Conservation (phyloP, 371 early-diverging fungal genomes). For the Nosema muscidifuracis region DNA sequence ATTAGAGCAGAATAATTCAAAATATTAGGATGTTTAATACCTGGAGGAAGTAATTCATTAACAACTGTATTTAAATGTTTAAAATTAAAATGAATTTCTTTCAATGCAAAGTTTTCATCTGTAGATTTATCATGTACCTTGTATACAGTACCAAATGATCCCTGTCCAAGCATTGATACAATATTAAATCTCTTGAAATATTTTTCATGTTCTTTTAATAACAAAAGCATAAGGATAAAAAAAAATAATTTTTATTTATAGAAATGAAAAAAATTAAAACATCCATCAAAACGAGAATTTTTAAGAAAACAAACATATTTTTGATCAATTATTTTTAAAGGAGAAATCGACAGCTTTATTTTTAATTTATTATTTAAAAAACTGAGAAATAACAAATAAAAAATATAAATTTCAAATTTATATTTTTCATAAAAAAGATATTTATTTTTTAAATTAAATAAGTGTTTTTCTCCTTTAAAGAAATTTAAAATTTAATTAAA, state of each 20-base stretch:
- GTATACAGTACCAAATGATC: conserved; percentile 16
- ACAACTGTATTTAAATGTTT: background rate
- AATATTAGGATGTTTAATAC: background rate
- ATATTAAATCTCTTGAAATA: conserved; percentile 7
- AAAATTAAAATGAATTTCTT: background rate
- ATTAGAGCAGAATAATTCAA: background rate
- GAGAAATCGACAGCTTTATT: no score
- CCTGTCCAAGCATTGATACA: background rate
- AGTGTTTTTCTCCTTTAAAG: no score
- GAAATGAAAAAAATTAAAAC: background rate
- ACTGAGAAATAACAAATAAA: no score
- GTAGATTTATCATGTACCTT: background rate
- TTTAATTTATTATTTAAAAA: no score
- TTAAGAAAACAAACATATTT: no score
- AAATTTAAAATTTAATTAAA: no score
- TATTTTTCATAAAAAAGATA: no score
- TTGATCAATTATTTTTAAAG: no score
- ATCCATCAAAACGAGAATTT: no score
- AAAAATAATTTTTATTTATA: background rate
- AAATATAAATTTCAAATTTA: no score
- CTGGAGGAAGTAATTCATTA: background rate
- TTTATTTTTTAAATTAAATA: no score
- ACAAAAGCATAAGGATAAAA: conserved; percentile 9
- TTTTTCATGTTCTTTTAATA: conserved; percentile 2
- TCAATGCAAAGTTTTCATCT: conserved; percentile 11